A percentile compares a stretch with the other conserved stretches of the same genome.
phyloP scores from a whole-genome alignment of 2,329 filamentous ascomycete species.

The Trichophaea hybrida region DNA sequence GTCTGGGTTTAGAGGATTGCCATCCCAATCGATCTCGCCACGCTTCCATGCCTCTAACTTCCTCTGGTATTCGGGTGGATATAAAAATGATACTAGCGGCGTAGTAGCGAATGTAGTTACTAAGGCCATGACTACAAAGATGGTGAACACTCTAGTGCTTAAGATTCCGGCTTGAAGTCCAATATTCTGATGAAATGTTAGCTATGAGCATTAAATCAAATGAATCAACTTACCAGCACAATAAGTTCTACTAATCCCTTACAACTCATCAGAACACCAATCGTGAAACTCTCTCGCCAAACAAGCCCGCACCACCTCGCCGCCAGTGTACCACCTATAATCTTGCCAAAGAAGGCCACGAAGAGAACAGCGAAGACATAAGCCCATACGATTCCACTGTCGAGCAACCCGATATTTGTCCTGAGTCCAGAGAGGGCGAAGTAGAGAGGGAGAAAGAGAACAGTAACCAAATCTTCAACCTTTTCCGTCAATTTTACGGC shows the following conservation, averaged over 20 bases:
- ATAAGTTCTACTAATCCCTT: constrained; percentile 92
- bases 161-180: constrained; percentile 72
- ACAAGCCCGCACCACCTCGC: constrained; percentile 62
- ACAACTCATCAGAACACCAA: constrained; percentile 88
- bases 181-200: constrained; percentile 44
- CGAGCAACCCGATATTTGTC: constrained; percentile 71
- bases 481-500: constrained; percentile 86
- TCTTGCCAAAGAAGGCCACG: constrained; percentile 73
- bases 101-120: constrained; percentile 75
- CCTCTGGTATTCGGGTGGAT: constrained; percentile 62
- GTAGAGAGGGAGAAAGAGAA: constrained; percentile 76
- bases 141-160: constrained; percentile 69
- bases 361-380: constrained; percentile 74
- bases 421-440: constrained; percentile 84
- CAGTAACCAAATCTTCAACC: constrained; percentile 77
- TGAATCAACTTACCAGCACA: constrained; percentile 51
- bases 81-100: constrained; percentile 56
- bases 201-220: background rate
- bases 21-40: constrained; percentile 84
- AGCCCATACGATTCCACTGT: constrained; percentile 71
- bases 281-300: constrained; percentile 80
- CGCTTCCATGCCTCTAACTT: constrained; percentile 61
- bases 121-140: constrained; percentile 88
- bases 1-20: constrained; percentile 36
- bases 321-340: constrained; percentile 66